Evolutionary conservation across 1,284 basidiomycete species (phyloP).

Genomic region (Golubevia sp.): DNA sequence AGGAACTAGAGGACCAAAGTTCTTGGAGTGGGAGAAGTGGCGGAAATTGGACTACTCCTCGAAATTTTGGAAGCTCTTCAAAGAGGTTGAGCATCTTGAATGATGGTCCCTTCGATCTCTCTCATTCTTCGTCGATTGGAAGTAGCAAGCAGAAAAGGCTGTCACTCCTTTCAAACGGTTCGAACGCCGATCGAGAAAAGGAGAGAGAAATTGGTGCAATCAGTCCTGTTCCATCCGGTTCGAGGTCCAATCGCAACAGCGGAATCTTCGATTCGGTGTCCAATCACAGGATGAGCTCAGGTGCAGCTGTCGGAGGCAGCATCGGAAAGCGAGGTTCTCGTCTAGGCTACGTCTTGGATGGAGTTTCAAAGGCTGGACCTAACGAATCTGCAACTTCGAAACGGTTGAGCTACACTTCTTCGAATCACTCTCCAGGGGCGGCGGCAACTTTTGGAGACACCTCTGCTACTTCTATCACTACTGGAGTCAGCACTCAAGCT

Average conservation of each 20-base stretch:
- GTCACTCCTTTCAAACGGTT: conserved; percentile 29
- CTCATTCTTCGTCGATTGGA: not conserved
- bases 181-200: not conserved
- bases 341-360: not conserved
- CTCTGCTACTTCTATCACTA: not conserved
- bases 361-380: conserved; percentile 15
- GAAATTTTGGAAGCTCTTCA: conserved; percentile 25
- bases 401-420: conserved; percentile 37
- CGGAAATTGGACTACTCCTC: conserved; percentile 21
- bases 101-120: conserved; percentile 7
- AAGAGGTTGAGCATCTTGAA: conserved; percentile 5
- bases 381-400: conserved; percentile 39
- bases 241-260: conserved; percentile 7
- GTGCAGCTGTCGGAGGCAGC: not conserved
- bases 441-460: not conserved
- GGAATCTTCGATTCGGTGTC: conserved; percentile 11
- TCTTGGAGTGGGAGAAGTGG: conserved; percentile 6
- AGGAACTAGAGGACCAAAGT: no score
- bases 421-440: not conserved
- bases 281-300: not conserved
- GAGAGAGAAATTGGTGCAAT: conserved; percentile 7
- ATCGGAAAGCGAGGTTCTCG: not conserved
- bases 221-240: conserved; percentile 5
- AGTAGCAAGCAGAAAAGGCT: conserved; percentile 16
- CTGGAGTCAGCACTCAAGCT: not conserved